These are phyloP conservation scores for Pythium apleroticum DNA, from an alignment of 352 stramenopile species.

Conservation along the genomic window DNA sequence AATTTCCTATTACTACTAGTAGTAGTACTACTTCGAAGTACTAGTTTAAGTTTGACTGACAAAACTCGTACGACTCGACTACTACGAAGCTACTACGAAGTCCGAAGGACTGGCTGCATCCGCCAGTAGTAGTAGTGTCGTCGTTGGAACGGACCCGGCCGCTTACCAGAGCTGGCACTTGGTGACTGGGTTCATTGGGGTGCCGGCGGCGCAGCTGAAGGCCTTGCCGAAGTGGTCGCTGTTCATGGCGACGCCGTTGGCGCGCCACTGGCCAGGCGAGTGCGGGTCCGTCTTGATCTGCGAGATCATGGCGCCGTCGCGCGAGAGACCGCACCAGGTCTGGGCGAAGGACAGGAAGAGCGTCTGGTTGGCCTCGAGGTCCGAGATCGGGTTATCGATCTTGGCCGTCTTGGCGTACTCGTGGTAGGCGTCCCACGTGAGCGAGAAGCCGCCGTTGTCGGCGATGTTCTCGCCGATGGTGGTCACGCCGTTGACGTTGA, in stretches of 20 bases:
- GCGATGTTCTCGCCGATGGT: slow-evolving; percentile 82
- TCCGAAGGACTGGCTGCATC: not conserved
- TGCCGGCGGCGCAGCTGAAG: slow-evolving; percentile 18
- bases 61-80: slow-evolving; percentile 1
- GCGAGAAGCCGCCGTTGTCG: slow-evolving; percentile 64
- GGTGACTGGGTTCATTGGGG: slow-evolving; percentile 28
- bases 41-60: not conserved
- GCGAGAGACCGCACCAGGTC: slow-evolving; percentile 59
- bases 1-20: not conserved
- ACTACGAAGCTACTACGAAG: not conserved
- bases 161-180: slow-evolving; percentile 33
- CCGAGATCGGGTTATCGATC: slow-evolving; percentile 10
- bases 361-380: slow-evolving; percentile 42
- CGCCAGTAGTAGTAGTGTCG: slow-evolving; percentile 1
- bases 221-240: slow-evolving; percentile 22
- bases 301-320: slow-evolving; percentile 38
- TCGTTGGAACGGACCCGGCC: not conserved
- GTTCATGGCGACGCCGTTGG: slow-evolving; percentile 34
- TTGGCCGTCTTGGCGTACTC: slow-evolving; percentile 29
- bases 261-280: slow-evolving; percentile 39
- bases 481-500: slow-evolving; percentile 54
- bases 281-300: slow-evolving; percentile 51
- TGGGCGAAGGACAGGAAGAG: slow-evolving; percentile 75
- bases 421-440: slow-evolving; percentile 71
- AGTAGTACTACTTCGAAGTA: no score